Evolutionary conservation across 148 eudicot species (phyloP).

Genomic region (Selenicereus undatus): DNA sequence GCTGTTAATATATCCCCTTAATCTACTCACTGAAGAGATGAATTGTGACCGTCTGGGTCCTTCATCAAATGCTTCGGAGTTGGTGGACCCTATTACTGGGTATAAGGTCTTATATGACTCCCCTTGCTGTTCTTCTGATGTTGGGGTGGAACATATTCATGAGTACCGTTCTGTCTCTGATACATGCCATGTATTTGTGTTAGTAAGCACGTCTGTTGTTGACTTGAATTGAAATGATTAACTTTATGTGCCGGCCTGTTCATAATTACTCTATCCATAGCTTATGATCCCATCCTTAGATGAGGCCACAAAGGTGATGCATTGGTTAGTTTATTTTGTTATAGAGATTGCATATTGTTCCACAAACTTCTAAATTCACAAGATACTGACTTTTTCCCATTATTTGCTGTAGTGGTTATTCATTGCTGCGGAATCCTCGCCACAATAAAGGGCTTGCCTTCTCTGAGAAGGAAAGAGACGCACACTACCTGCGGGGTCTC

Average conservation of each 20-base stretch:
- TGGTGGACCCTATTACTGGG: neutral
- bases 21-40: neutral
- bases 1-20: neutral
- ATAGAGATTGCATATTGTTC: neutral
- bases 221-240: neutral
- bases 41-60: neutral
- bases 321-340: neutral
- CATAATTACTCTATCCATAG: neutral
- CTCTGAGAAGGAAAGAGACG: slow-evolving; percentile 84
- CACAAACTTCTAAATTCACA: neutral
- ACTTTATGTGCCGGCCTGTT: neutral
- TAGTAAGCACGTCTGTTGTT: neutral
- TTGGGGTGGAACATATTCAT: neutral
- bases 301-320: neutral
- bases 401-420: slow-evolving; percentile 66
- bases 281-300: neutral
- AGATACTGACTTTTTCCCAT: neutral
- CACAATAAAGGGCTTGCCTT: slow-evolving; percentile 95
- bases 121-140: neutral
- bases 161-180: neutral
- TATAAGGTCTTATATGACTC: neutral
- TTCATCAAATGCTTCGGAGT: neutral
- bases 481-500: slow-evolving; percentile 87
- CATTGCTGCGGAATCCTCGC: slow-evolving; percentile 89
- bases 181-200: neutral